These are phyloP conservation scores for Colletotrichum musae DNA, from an alignment of 2,329 filamentous ascomycete species.

Conservation along the genomic window DNA sequence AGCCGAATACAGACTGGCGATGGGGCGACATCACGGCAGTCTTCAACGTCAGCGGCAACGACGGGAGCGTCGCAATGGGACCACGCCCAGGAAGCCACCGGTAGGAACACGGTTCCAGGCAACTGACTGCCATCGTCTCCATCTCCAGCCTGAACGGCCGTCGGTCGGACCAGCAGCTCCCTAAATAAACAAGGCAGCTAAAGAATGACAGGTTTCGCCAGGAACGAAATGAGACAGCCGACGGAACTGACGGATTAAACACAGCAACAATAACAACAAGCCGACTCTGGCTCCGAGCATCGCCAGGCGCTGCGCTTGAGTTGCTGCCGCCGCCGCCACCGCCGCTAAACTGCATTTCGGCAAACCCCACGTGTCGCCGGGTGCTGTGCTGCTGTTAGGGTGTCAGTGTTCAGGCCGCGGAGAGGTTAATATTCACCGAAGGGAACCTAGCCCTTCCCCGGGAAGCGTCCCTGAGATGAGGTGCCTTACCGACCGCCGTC, in stretches of 20 bases:
- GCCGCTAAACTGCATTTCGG: constrained; percentile 38
- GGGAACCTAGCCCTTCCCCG: constrained; percentile 16
- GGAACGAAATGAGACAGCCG: constrained; percentile 20
- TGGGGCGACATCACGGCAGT: neutral
- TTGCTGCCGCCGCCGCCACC: constrained; percentile 13
- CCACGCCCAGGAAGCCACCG: neutral
- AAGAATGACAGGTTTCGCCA: constrained; percentile 24
- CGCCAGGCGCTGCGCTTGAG: constrained; percentile 29
- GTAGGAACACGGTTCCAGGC: neutral
- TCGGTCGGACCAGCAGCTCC: neutral
- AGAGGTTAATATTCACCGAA: constrained; percentile 35
- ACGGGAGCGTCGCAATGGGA: neutral
- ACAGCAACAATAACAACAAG: neutral
- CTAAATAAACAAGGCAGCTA: constrained; percentile 3
- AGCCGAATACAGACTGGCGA: neutral
- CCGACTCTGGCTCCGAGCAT: constrained; percentile 3
- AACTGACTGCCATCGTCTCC: neutral
- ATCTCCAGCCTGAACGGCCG: too few species aligned
- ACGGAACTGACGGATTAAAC: constrained; percentile 2
- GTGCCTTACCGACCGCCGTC: constrained; percentile 18
- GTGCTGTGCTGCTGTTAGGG: constrained; percentile 16
- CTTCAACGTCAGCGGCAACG: neutral
- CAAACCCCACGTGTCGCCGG: constrained; percentile 36
- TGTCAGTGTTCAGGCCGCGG: constrained; percentile 23
- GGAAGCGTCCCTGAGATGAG: constrained; percentile 34